Percentiles rank a stretch among this genome's conserved stretches.
These are phyloP conservation scores for Ophiostoma tasmaniense DNA, from an alignment of 2,329 filamentous ascomycete species.

Conservation along the genomic window DNA sequence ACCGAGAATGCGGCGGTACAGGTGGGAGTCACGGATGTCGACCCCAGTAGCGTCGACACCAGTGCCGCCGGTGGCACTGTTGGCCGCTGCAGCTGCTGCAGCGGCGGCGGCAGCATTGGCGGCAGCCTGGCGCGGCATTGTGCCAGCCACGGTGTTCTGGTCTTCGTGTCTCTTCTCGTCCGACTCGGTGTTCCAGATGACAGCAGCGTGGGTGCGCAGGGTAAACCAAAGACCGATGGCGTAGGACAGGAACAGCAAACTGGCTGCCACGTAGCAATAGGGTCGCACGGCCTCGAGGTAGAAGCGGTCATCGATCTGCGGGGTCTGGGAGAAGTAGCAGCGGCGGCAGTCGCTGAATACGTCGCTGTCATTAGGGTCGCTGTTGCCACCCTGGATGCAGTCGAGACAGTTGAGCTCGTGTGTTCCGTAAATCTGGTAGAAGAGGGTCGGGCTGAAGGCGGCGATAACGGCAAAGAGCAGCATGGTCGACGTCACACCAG, in stretches of 20 bases:
- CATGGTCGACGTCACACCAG: slow-evolving; percentile 97
- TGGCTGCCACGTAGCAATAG: slow-evolving; percentile 82
- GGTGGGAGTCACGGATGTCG: slow-evolving; percentile 76
- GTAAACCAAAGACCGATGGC: slow-evolving; percentile 93
- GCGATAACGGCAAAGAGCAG: slow-evolving; percentile 91
- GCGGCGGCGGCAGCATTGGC: not conserved
- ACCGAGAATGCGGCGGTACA: slow-evolving; percentile 89
- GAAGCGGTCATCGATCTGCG: slow-evolving; percentile 77
- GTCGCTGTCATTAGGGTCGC: not conserved
- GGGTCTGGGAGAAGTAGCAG: slow-evolving; percentile 87
- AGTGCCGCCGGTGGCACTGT: slow-evolving; percentile 20
- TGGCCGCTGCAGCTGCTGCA: not conserved
- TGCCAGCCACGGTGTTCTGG: slow-evolving; percentile 15
- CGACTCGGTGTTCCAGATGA: slow-evolving; percentile 86
- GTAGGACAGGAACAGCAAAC: slow-evolving; percentile 84
- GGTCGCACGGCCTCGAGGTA: slow-evolving; percentile 85
- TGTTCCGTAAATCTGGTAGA: slow-evolving; percentile 97
- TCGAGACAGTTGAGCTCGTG: slow-evolving; percentile 85
- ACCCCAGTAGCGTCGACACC: slow-evolving; percentile 41
- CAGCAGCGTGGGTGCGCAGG: slow-evolving; percentile 85
- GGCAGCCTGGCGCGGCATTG: not conserved
- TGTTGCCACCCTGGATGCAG: slow-evolving; percentile 36
- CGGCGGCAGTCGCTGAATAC: slow-evolving; percentile 67
- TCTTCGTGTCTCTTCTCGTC: slow-evolving; percentile 67
- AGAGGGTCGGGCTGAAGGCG: slow-evolving; percentile 89